Evolutionary conservation across 2,329 filamentous ascomycete species (phyloP), one percentile per base, ranked within the genome.

Genomic region (Penicillium rolfsii): DNA sequence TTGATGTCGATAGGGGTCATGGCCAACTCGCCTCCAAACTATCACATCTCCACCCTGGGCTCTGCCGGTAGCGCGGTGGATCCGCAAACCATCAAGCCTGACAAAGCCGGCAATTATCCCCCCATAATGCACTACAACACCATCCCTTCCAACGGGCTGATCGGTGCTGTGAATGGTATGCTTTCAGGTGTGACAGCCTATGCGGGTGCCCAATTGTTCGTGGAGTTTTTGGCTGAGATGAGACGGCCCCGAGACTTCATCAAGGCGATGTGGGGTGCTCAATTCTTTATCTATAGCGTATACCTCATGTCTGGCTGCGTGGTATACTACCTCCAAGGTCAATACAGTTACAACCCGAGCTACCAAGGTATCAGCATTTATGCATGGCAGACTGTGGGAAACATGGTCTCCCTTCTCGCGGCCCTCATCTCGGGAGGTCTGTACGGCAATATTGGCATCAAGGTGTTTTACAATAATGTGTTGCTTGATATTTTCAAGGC

Each of bases 151-250:
- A 75, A 79, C 3, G 77, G 77, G 1, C 72, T 76, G 12, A 76
- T 79, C 14, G 81, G 76, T 30, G 78, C 79, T 4, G 72, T 85
- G 57, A 82, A 82, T 59, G 82, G 82, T n/a, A 73, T 84, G 41
- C 81, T 83, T 69, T 81, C 84, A 50, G 82, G 79, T 9, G 84
- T 87, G 5, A 84, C 83, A 55, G 81, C 84, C 0, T 87, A 87
- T 63, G 84, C 84, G n/a, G 85, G 85, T 3, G 82, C 83, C 2
- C 81, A 84, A 70, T 73, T 87, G 7, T 87, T 87, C 69, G 79
- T 81, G 33, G 83, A 85, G 56, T 83, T 87, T 64, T 79, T 87
- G 74, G 80, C 84, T 11, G 82, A 84, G 62, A 83, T 83, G 81
- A 74, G 76, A 30, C 74, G 77, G 16, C 81, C 82, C 9, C 74